Base-by-base conservation (phyloP, 2,329 filamentous ascomycete species). In the Neocucurbitaria cava region DNA sequence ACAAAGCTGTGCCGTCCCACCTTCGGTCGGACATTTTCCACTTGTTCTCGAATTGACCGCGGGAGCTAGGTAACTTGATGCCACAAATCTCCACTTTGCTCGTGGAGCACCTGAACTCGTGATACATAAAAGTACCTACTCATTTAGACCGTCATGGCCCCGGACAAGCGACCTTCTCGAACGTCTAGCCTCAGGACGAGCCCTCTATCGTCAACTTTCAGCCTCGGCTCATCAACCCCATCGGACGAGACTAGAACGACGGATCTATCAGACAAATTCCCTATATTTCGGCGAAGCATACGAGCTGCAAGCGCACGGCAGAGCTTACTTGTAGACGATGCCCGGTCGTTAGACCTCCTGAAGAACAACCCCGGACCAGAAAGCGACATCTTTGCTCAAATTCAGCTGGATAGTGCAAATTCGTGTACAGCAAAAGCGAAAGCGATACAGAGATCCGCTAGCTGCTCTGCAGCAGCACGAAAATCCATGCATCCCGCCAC, bases 41-140 rank as follows among this genome's bases (percentile, higher is more conserved):
- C 40, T 26, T 48, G 21, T 47, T 60, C 45, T 46, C 41, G 50
- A 56, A 46, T 50, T 40, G 36, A 46, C 10, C 26, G 46, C 59
- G 47, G 51, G 56, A 56, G 56, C 64, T 64, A 68, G 63, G 62
- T 54, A 66, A 60, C 38, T 55, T 57, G 46, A 65, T 61, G 63
- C 53, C 46, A 58, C 53, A 49, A 30, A 38, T 48, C 50, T 45
- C 20, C 40, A 54, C 39, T 54, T 53, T 60, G 46, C 49, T 52
- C 45, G 49, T 61, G 40, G 50, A 56, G 47, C 52, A 35, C 45
- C 39, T 53, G 58, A 53, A 42, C 54, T 46, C 46, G 52, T 61
- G 55, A 46, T 54, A 65, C 55, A 57, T 53, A 52, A 54, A 46
- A 30, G 40, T 31, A 44, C n/a, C n/a, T n/a, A n/a, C 52, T 49